Evolutionary conservation across 2,329 filamentous ascomycete species (phyloP), one percentile per base, ranked within the genome.

Genomic region (Colletotrichum spaethianum): DNA sequence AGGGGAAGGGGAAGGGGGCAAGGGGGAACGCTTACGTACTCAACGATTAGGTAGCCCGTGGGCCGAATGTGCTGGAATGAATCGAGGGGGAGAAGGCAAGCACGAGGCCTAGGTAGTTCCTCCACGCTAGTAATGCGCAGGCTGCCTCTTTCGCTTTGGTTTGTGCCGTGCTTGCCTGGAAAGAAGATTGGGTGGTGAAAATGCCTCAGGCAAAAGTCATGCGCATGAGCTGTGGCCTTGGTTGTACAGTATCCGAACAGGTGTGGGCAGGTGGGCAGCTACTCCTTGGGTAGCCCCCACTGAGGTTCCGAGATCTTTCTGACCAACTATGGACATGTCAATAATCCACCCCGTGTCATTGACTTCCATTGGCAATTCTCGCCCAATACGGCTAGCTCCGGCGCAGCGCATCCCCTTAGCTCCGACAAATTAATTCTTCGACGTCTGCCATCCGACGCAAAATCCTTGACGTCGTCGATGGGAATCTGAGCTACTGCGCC

Each of bases 401-500:
- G 26, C 14, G 38, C 67, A 53, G 44, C 26, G 20, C 28, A 44
- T 23, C 23, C 52, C 28, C 38, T 28, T 28, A 44, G 40, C 40
- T 36, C 61, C 57, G 33, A 69, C 20, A 46, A 59, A 60, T 63
- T 44, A 55, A 69, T 69, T 72, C 67, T 71, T 62, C 26, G 64
- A 59, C 16, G n/a, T 50, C 36, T 38, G 59, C 52, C 42, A 50
- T 52, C 57, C 23, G 52, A 23, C 44, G 64, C 69, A 16, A 72
- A 72, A 72, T 72, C 69, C 69, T 68, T 72, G 65, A 72, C 69
- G 69, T 72, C 69, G 69, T 69, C 38, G 69, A 72, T 60, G 63
- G 69, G 18, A 36, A 20, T 14, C 38, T 46, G 66, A 63, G 26
- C 36, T 57, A 40, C 3, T 18, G 11, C 46, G 3, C 55, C 11